Conservation (phyloP, 495 filamentous ascomycete genomes). For the Daldinia concentrica region DNA sequence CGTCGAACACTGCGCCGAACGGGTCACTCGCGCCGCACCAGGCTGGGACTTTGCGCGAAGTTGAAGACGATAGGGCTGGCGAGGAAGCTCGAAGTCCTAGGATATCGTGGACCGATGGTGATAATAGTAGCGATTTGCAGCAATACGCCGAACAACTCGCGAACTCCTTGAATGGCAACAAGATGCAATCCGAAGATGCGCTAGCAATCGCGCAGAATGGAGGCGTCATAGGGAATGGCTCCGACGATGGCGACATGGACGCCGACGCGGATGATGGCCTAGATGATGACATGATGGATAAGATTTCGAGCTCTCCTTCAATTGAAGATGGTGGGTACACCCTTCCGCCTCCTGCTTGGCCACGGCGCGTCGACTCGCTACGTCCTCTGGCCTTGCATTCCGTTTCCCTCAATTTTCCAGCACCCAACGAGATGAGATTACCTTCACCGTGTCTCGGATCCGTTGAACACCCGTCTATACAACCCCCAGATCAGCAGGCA, state of each 20-base stretch:
- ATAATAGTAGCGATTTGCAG: slow-evolving; percentile 56
- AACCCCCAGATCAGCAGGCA: slow-evolving; percentile 47
- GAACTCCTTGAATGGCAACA: slow-evolving; percentile 57
- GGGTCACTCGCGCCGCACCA: slow-evolving; percentile 83
- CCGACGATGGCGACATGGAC: slow-evolving; percentile 76
- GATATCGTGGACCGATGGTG: slow-evolving; percentile 60
- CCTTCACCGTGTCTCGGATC: slow-evolving; percentile 65
- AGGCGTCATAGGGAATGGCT: slow-evolving; percentile 61
- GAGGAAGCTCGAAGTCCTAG: slow-evolving; percentile 67
- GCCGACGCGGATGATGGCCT: slow-evolving; percentile 71
- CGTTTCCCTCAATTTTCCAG: slow-evolving; percentile 40
- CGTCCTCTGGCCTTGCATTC: slow-evolving; percentile 43
- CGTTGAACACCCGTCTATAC: slow-evolving; percentile 58
- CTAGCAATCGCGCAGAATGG: slow-evolving; percentile 65
- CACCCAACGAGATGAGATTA: slow-evolving; percentile 52
- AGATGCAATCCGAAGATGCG: slow-evolving; percentile 62
- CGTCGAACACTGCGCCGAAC: slow-evolving; percentile 47
- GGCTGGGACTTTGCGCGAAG: slow-evolving; percentile 79
- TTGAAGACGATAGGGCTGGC: slow-evolving; percentile 75
- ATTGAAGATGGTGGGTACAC: slow-evolving; percentile 94
- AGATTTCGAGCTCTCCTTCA: slow-evolving; percentile 96
- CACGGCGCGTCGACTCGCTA: slow-evolving; percentile 53
- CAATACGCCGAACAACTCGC: slow-evolving; percentile 61
- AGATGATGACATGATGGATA: slow-evolving; percentile 95
- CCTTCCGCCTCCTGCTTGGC: slow-evolving; percentile 49